phyloP scores from a whole-genome alignment of 768 basidiomycete genomes.

The Boletus rufocinnamomeus region DNA sequence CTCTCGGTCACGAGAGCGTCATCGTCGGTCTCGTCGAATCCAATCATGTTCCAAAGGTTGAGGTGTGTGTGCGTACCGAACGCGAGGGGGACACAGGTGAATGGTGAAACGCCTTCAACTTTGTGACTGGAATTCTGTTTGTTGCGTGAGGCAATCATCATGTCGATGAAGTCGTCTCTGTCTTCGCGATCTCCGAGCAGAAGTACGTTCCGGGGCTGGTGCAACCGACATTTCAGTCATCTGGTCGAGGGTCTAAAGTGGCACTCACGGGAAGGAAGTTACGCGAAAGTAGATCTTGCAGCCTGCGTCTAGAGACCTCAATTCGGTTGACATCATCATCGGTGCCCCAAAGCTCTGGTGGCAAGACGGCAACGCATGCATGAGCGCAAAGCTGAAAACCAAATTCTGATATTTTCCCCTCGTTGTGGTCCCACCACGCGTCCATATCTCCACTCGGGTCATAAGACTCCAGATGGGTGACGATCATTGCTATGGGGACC shows the following conservation, averaged over 20 bases:
- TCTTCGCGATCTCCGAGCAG: constrained; percentile 20
- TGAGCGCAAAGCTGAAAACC: constrained; percentile 37
- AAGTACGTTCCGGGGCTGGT: constrained; percentile 24
- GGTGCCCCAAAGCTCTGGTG: neutral
- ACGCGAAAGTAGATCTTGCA: constrained; percentile 12
- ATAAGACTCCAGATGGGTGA: constrained; percentile 32
- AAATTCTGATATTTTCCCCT: constrained; percentile 26
- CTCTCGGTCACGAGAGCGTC: constrained; percentile 15
- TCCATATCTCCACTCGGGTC: constrained; percentile 31
- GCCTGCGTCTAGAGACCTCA: constrained; percentile 12
- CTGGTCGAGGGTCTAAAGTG: neutral
- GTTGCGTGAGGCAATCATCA: neutral
- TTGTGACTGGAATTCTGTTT: neutral
- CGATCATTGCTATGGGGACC: constrained; percentile 28
- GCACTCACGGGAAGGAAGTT: constrained; percentile 18
- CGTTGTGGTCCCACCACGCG: constrained; percentile 39
- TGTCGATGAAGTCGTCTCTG: constrained; percentile 16
- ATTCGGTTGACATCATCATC: constrained; percentile 10
- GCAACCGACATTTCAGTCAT: neutral
- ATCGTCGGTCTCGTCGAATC: constrained; percentile 17
- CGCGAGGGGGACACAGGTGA: constrained; percentile 4
- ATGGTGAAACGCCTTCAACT: neutral
- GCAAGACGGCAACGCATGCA: constrained; percentile 39
- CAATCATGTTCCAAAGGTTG: constrained; percentile 20
- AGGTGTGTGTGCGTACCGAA: constrained; percentile 14